Percentiles rank a stretch among this genome's conserved stretches.
phyloP scores from a whole-genome alignment of 106 monocot species.

The Agapanthus africanus region DNA sequence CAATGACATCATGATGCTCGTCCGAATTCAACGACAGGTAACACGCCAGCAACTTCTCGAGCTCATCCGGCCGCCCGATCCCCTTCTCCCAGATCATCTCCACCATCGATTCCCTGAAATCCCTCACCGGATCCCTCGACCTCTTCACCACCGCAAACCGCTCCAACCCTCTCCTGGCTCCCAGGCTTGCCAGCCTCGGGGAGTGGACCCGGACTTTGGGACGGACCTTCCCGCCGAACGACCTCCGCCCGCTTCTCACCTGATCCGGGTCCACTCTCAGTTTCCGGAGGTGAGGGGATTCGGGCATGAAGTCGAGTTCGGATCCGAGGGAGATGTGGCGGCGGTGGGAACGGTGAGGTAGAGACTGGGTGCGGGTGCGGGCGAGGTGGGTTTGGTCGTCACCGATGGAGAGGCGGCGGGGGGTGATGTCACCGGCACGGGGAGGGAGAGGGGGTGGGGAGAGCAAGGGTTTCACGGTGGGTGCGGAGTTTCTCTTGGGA shows the following conservation, averaged over 20 bases:
- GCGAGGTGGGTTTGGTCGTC: slow-evolving; percentile 15
- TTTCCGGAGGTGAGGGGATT: background rate
- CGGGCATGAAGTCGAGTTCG: background rate
- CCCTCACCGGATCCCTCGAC: slow-evolving; percentile 57
- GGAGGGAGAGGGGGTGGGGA: background rate
- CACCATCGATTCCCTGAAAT: slow-evolving; percentile 84
- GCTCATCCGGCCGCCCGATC: slow-evolving; percentile 56
- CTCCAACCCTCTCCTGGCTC: slow-evolving; percentile 21
- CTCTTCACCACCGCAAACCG: slow-evolving; percentile 65
- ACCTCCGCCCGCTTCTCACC: slow-evolving; percentile 1
- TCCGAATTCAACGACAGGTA: slow-evolving; percentile 65
- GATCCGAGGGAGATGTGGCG: slow-evolving; percentile 1
- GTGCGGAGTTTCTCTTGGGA: too few relatives aligned
- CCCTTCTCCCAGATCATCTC: slow-evolving; percentile 69
- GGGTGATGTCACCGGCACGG: slow-evolving; percentile 9
- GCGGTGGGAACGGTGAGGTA: background rate
- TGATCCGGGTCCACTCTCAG: background rate
- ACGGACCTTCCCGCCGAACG: slow-evolving; percentile 10
- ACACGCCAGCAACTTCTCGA: slow-evolving; percentile 69
- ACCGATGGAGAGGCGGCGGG: slow-evolving; percentile 19
- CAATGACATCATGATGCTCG: slow-evolving; percentile 77
- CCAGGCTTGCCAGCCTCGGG: slow-evolving; percentile 16
- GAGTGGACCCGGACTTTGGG: slow-evolving; percentile 32
- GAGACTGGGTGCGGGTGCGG: background rate
- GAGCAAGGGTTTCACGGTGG: background rate